Evolutionary conservation across 129 eudicot genomes (phyloP), one percentile per base, ranked within the genome.

Genomic region (Gnaphalium uliginosum): DNA sequence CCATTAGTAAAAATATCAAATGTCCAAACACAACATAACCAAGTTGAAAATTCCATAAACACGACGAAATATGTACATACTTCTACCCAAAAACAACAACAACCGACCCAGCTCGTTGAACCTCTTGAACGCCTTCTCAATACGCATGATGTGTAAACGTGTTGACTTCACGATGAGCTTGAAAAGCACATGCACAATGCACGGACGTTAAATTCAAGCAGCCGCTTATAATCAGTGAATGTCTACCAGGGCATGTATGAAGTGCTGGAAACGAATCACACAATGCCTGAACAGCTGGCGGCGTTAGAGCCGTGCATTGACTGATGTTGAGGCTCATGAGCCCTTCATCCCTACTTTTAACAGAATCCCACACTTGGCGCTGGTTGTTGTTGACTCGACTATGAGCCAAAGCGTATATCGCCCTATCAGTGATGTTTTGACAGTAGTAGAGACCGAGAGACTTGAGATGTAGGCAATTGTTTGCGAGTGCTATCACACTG

Each of bases 271-370:
- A 93, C 0, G 89, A 88, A 81, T 93, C 96, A 62, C 98, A 93
- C 17, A 93, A 61, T 0, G 96, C 98, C 82, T 93, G 98, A 10
- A 93, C 98, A 10, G 98, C 98, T 2, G 96, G 98, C 1, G 98
- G 98, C 18, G 98, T 93, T 23, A 93, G 86, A 53, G 98, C 96
- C 1, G 96, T 90, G 88, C 98, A 93, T 80, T 93, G 98, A 84
- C 98, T 93, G 59, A 93, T 93, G 86, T 93, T 93, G 32, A 93
- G 88, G 60, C 83, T 93, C 78, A 76, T 87, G 5, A 93, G 96
- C 61, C 98, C 98, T 43, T 85, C 91, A 35, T 57, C 81, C 8
- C 85, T 72, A 78, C 77, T 83, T 78, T 83, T 90, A 58, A 78
- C 79, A 13, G 96, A 74, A 29, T 81, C 86, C 95, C 89, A 90